Evolutionary conservation across 176 grass and related monocot species (phyloP), one percentile per base, ranked within the genome.

Genomic region (Oryza australiensis): DNA sequence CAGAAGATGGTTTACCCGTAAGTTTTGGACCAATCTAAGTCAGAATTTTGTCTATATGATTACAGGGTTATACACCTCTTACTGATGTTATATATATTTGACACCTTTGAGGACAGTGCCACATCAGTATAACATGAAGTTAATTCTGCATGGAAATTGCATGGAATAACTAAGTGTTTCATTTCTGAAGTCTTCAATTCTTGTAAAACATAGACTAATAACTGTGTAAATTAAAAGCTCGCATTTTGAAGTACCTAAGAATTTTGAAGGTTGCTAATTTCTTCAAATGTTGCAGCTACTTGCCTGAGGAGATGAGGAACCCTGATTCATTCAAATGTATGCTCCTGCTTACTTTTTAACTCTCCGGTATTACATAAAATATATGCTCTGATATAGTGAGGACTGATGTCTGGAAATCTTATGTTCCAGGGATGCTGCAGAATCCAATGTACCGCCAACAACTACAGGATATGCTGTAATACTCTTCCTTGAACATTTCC

Each of bases 1-100:
- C 96, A 95, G 88, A 90, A 99, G 77, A 95, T 99, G 96, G 91
- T 99, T 88, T 99, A 85, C 84, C 96, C 93, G 96, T 99, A 95
- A 92, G 90, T 84, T 72, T 78, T 42, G 68, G n/a, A 49, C 27
- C 28, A 16, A 68, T 41, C 79, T 69, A 28, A 82, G 20, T 28
- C 55, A 2, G 20, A 22, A 69, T 51, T 26, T 40, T 80, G 11
- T 45, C 8, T 63, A 46, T 62, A 68, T 26, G 55, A 79, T 66
- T 5, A n/a, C 22, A 27, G 59, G 24, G 32, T 13, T 79, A 26
- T 70, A 41, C 8, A 32, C 15, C 12, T 3, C 48, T 77, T 55
- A 55, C 18, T 55, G 51, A 55, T 55, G 51, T 55, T 55, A 20
- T 7, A 55, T 55, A 55, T n/a, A 4, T 3, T 62, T 77, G 46